phyloP scores from a whole-genome alignment of 2,329 filamentous ascomycete genomes.

The Lasiodiplodia sp. region DNA sequence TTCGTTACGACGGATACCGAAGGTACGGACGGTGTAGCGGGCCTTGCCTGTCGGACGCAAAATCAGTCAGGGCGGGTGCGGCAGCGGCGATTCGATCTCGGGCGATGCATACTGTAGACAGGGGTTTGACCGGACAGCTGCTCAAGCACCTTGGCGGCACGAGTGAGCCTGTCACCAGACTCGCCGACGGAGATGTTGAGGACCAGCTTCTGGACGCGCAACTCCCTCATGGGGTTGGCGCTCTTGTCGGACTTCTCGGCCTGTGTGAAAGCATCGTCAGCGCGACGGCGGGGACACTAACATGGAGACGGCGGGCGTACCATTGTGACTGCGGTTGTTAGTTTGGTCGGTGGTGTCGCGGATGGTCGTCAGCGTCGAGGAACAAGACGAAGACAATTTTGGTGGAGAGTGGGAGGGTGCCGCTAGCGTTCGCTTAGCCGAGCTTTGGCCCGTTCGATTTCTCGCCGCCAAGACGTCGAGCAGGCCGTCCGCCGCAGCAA shows the following conservation, averaged over 20 bases:
- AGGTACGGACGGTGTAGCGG: constrained; percentile 99
- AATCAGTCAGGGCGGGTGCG: constrained; percentile 12
- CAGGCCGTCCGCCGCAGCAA: neutral
- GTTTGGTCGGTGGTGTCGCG: constrained; percentile 40
- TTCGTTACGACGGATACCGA: constrained; percentile 99
- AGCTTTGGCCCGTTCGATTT: constrained; percentile 24
- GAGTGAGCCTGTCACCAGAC: constrained; percentile 99
- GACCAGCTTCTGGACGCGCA: constrained; percentile 99
- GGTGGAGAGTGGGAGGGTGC: constrained; percentile 30
- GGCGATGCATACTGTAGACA: constrained; percentile 82
- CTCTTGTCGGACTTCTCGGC: constrained; percentile 70
- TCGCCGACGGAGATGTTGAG: constrained; percentile 99
- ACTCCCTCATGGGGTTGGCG: constrained; percentile 99
- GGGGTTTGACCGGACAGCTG: constrained; percentile 99
- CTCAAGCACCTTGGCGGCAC: constrained; percentile 99
- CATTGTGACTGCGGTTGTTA: constrained; percentile 50
- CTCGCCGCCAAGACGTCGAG: constrained; percentile 14
- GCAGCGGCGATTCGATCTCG: neutral
- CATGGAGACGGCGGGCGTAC: constrained; percentile 37
- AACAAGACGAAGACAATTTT: constrained; percentile 30
- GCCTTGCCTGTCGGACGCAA: constrained; percentile 78
- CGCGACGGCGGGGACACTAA: constrained; percentile 15
- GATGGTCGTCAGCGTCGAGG: constrained; percentile 36
- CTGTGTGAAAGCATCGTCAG: constrained; percentile 39
- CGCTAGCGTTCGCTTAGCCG: constrained; percentile 31